Evolutionary conservation across 345 rosid genomes (phyloP).

Genomic region (Abelmoschus esculentus): DNA sequence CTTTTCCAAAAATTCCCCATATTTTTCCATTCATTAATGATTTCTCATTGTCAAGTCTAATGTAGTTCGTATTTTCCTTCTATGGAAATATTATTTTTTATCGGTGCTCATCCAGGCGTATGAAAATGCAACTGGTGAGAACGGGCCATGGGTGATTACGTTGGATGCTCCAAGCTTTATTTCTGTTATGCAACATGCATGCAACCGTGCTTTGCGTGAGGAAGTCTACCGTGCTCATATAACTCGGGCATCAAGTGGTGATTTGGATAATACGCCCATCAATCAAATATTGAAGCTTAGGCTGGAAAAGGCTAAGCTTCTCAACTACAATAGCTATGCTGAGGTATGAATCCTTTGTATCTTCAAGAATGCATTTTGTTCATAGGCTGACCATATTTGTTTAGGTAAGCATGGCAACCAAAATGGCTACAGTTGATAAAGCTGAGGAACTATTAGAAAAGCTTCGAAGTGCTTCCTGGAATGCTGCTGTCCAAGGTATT

Average conservation of each 20-base stretch:
- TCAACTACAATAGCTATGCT: slow-evolving; percentile 66
- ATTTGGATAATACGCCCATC: slow-evolving; percentile 66
- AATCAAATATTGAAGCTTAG: slow-evolving; percentile 69
- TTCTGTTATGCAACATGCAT: slow-evolving; percentile 83
- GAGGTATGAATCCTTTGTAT: slow-evolving; percentile 45
- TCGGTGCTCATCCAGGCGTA: slow-evolving; percentile 43
- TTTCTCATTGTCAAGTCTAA: not conserved
- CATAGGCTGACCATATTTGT: slow-evolving; percentile 15
- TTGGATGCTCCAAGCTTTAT: slow-evolving; percentile 71
- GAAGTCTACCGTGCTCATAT: slow-evolving; percentile 71
- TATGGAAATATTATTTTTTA: not conserved
- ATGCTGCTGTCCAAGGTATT: slow-evolving; percentile 77
- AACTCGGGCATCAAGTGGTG: slow-evolving; percentile 64
- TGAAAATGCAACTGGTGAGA: slow-evolving; percentile 72
- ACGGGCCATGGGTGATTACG: slow-evolving; percentile 82
- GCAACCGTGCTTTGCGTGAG: slow-evolving; percentile 65
- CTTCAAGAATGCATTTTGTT: slow-evolving; percentile 4
- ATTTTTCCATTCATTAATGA: not conserved
- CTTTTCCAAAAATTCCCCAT: not conserved
- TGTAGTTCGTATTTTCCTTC: not conserved
- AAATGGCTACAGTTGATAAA: slow-evolving; percentile 88
- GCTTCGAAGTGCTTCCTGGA: slow-evolving; percentile 82
- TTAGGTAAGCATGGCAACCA: slow-evolving; percentile 90
- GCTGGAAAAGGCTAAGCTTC: slow-evolving; percentile 72
- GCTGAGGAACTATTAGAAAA: slow-evolving; percentile 76